Conservation (phyloP, 192 early-diverging fungal species). For the Entomortierella parvispora region DNA sequence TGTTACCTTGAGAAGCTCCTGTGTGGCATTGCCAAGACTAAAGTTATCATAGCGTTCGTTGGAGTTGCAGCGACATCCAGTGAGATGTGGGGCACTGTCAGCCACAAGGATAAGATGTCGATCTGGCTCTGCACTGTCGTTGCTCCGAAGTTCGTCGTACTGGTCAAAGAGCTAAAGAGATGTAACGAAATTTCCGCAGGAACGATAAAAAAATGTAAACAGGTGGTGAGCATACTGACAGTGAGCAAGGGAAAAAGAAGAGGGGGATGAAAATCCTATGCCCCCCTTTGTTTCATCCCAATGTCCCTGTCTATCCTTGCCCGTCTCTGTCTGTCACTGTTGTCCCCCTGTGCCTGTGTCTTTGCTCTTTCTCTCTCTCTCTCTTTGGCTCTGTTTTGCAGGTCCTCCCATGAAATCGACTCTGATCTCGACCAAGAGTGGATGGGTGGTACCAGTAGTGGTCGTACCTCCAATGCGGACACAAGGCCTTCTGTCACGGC, state of each 20-base stretch:
- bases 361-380: no score
- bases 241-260: background rate
- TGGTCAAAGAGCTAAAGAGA: constrained; percentile 62
- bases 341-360: no score
- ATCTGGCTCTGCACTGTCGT: constrained; percentile 36
- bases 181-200: background rate
- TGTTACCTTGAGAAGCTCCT: constrained; percentile 62
- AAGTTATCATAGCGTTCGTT: constrained; percentile 63
- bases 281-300: no score
- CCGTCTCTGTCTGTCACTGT: no score
- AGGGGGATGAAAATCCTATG: no score
- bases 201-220: background rate
- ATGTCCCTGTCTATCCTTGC: no score
- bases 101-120: constrained; percentile 67
- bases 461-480: constrained; percentile 66
- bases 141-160: constrained; percentile 37
- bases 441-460: background rate
- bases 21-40: constrained; percentile 50
- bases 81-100: constrained; percentile 58
- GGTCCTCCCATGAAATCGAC: no score
- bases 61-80: constrained; percentile 59
- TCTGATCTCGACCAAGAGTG: no score
- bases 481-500: constrained; percentile 72
- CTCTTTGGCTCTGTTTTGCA: no score
- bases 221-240: background rate